Evolutionary conservation across 306 rosid species (phyloP), one percentile per base, ranked within the genome.

Genomic region (Gynostemma pentaphyllum): DNA sequence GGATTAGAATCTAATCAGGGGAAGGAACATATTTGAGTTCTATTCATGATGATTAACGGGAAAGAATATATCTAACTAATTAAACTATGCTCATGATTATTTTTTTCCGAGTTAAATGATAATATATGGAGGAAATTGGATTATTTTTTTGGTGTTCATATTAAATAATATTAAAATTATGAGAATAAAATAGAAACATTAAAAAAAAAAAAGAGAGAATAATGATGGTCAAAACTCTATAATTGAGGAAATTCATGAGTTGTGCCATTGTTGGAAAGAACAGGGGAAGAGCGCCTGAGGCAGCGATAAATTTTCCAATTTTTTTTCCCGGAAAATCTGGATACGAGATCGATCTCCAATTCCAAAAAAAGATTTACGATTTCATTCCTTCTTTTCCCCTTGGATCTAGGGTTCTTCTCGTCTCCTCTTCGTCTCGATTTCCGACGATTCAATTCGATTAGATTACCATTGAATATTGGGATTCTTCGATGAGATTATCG

Each of bases 241-340:
- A 21, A 21, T 16, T 36, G 45, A 52, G 39, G 21, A 16, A 42
- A 28, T 52, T 52, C 26, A 9, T 49, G 5, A 4, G 5, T 49
- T 22, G 9, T 48, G 6, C 3, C 2, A 28, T 8, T 21, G 15
- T 44, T 27, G 15, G 47, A 49, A 34, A 23, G 1, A 49, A 49
- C 23, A 18, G 64, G 5, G 45, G 51, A 59, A 4, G 50, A 37
- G 44, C 19, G 0, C 2, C 8, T 19, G 9, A 48, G 26, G 15
- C 44, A 52, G 54, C 36, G 53, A 57, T 30, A 60, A 26, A 51
- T 60, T 19, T 62, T 76, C 64, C n/a, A n/a, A 3, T 62, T 48
- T 29, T 32, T 63, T 76, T 80, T 54, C 69, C 76, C 69, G 63
- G 57, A 71, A 68, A 69, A 68, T 51, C 8, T 46, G 82, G 78